Conservation (phyloP, 306 rosid genomes). For the Acacia confusa region DNA sequence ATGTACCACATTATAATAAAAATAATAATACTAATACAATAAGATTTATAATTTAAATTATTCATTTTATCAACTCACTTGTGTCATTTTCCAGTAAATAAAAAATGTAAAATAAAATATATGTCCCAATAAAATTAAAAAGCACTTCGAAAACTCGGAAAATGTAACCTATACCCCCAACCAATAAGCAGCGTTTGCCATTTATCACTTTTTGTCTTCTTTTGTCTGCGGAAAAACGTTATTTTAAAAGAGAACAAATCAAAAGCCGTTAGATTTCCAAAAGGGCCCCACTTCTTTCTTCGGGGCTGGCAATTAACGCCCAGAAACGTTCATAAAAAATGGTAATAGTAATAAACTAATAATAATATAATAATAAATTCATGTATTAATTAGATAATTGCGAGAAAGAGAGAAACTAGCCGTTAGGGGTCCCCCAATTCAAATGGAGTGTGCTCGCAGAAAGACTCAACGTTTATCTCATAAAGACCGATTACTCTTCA, state of each 20-base stretch:
- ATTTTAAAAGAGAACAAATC: neutral
- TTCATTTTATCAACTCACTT: neutral
- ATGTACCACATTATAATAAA: neutral
- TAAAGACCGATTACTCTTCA: constrained; percentile 25
- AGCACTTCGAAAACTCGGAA: neutral
- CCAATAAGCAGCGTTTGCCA: neutral
- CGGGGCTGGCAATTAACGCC: constrained; percentile 26
- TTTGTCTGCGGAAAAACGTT: constrained; percentile 15
- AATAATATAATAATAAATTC: neutral
- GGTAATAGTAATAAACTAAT: neutral
- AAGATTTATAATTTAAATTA: neutral
- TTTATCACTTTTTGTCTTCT: constrained; percentile 33
- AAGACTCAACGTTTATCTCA: constrained; percentile 31
- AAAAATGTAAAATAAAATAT: neutral
- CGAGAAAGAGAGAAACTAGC: constrained; percentile 59
- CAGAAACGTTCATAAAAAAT: neutral
- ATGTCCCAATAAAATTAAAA: neutral
- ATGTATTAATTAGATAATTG: neutral
- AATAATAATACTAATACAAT: neutral
- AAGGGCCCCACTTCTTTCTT: constrained; percentile 37
- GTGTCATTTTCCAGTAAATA: neutral
- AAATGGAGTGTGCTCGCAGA: constrained; percentile 42
- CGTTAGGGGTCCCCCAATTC: constrained; percentile 66
- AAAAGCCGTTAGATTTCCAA: constrained; percentile 52
- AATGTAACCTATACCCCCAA: neutral